Evolutionary conservation across 306 rosid genomes (phyloP), one percentile per base, ranked within the genome.

Genomic region (Cicer bijugum): DNA sequence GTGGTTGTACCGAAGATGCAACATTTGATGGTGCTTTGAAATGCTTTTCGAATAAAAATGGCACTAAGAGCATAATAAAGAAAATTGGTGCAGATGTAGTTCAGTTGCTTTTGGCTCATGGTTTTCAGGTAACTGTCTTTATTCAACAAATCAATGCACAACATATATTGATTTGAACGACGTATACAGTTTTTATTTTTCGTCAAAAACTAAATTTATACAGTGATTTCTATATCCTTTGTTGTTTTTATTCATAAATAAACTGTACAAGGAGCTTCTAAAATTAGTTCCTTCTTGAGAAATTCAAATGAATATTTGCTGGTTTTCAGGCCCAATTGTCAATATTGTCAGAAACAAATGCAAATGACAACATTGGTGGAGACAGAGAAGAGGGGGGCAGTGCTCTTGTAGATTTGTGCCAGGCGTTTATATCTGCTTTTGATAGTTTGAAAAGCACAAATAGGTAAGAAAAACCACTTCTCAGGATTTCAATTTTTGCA

Each of bases 71-170:
- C 83, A 83, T 85, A 66, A 64, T 81, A 2, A 93, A 91, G 71
- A 93, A 88, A 85, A 83, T 88, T 53, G 88, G 93, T 59, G 47
- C 74, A 57, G 87, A 89, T 73, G 68, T 78, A 53, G 77, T 78
- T 74, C 96, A 89, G 84, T 82, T 91, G 71, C 93, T 93, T 66
- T 66, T 93, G 77, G 97, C 87, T 75, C 97, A 91, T 73, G 97
- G 97, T 59, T 88, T 88, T 85, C 91, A 86, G 98, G 98, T 93
- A 82, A 83, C 74, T 81, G 43, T 45, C 67, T 56, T 40, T 60
- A 14, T 65, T 70, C 56, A 47, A 60, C 33, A 23, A 52, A 65
- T 69, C 57, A 52, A 44, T 15, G 55, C 51, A 42, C 20, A 37
- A 19, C 57, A 51, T 69, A 8, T 60, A 15, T 38, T 17, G 6